Evolutionary conservation across 495 filamentous ascomycete genomes (phyloP).

Genomic region (Beverwykella pulmonaria): DNA sequence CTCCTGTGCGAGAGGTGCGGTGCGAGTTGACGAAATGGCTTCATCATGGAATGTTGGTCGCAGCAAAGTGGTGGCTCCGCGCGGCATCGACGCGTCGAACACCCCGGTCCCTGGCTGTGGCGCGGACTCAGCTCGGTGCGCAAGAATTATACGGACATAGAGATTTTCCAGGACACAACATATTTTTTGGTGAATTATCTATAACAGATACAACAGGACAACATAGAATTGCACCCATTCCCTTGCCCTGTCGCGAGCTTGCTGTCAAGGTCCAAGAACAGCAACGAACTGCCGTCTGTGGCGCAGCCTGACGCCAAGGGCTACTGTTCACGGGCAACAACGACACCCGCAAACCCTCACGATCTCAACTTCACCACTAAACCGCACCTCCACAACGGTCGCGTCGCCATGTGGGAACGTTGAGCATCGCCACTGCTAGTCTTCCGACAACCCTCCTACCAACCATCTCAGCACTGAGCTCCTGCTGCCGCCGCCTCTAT

Average conservation of each 20-base stretch:
- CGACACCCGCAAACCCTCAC: not conserved
- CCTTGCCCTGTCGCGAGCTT: not conserved
- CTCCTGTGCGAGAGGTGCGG: conserved; percentile 30
- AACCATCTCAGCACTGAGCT: not conserved
- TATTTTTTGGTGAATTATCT: too few relatives aligned
- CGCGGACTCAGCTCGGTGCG: not conserved
- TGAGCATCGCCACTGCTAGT: not conserved
- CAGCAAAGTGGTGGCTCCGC: not conserved
- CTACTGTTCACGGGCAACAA: not conserved
- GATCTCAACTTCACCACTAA: not conserved
- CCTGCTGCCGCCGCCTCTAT: not conserved
- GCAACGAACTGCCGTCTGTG: not conserved
- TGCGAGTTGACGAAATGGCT: not conserved
- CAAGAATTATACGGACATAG: too few relatives aligned
- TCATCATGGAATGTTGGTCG: not conserved
- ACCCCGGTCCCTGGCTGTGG: not conserved
- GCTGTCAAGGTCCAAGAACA: not conserved
- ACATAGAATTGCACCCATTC: not conserved
- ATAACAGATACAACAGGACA: not conserved
- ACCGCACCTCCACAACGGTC: not conserved
- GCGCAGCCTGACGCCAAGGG: not conserved
- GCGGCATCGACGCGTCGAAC: not conserved
- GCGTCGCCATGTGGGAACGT: conserved; percentile 13
- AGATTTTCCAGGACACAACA: too few relatives aligned
- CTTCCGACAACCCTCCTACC: not conserved